phyloP scores from a whole-genome alignment of 2,329 filamentous ascomycete species.

The Aplosporella prunicola region DNA sequence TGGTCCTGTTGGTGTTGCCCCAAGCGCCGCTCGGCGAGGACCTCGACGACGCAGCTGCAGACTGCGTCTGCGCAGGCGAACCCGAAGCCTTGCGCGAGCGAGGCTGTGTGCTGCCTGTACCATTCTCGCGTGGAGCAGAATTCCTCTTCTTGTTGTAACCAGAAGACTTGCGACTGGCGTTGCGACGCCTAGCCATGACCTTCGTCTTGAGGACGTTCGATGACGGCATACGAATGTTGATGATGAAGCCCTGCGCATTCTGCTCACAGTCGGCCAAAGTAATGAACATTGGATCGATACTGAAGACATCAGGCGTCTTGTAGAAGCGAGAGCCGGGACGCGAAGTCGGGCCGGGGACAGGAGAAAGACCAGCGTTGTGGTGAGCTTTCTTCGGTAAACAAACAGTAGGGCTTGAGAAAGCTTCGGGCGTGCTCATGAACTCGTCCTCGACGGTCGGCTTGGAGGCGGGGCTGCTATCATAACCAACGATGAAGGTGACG shows the following conservation, averaged over 20 bases:
- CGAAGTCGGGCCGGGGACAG: not conserved
- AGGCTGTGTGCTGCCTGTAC: conserved; percentile 7
- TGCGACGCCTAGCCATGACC: conserved; percentile 1
- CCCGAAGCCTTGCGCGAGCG: conserved; percentile 4
- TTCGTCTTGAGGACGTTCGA: conserved; percentile 4
- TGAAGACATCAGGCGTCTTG: conserved; percentile 6
- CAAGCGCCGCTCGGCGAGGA: not conserved
- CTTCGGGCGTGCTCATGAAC: conserved; percentile 8
- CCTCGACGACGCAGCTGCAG: not conserved
- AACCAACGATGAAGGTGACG: not conserved
- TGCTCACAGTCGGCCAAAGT: conserved; percentile 2
- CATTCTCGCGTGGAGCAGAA: conserved; percentile 4
- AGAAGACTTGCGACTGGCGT: conserved; percentile 4
- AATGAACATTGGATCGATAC: conserved; percentile 1
- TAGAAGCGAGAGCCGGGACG: conserved; percentile 8
- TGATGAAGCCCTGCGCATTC: conserved; percentile 5
- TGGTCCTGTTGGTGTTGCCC: conserved; percentile 7
- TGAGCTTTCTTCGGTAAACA: conserved; percentile 6
- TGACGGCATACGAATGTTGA: conserved; percentile 4
- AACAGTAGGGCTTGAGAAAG: conserved; percentile 8
- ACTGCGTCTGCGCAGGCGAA: not conserved
- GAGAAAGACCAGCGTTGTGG: conserved; percentile 5
- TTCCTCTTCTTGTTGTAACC: conserved; percentile 7
- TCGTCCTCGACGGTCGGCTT: conserved; percentile 9
- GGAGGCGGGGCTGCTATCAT: not conserved